phyloP scores from a whole-genome alignment of 2,329 filamentous ascomycete genomes.

The Ophiostoma tasmaniense region DNA sequence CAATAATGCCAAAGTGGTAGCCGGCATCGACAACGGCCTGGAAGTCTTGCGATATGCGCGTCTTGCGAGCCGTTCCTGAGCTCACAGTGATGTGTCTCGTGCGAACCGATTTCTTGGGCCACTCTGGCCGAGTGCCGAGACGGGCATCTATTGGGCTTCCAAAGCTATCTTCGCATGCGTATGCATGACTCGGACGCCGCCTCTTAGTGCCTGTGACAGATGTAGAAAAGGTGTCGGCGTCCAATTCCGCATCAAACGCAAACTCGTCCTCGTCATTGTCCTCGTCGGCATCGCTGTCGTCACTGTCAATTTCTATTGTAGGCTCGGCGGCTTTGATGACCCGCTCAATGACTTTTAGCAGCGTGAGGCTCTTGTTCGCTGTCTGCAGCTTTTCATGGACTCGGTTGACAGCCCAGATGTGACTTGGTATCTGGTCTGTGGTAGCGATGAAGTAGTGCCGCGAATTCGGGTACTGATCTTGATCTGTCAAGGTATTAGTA shows the following conservation, averaged over 20 bases:
- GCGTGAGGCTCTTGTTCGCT: background rate
- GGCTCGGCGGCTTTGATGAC: background rate
- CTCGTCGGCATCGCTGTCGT: conserved; percentile 20
- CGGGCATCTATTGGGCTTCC: background rate
- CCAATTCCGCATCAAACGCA: background rate
- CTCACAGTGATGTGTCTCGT: background rate
- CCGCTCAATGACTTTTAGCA: background rate
- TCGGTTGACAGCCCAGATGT: background rate
- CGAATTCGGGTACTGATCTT: background rate
- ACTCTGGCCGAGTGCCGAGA: background rate
- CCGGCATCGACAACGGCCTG: conserved; percentile 52
- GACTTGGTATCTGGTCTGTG: background rate
- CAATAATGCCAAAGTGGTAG: conserved; percentile 59
- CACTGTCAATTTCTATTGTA: background rate
- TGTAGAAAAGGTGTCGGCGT: background rate
- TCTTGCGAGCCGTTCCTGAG: background rate
- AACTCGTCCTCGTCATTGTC: conserved; percentile 19
- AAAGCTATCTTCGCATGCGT: background rate
- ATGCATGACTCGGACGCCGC: background rate
- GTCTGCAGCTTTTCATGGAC: background rate
- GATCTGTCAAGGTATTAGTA: background rate
- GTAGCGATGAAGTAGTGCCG: background rate
- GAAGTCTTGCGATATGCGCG: conserved; percentile 50
- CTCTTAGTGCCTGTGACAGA: background rate
- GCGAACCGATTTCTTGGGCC: too few relatives aligned